Percentiles rank a stretch among this genome's conserved stretches.
Conservation (phyloP, 2,329 filamentous ascomycete species). For the Aspergillus sp. region DNA sequence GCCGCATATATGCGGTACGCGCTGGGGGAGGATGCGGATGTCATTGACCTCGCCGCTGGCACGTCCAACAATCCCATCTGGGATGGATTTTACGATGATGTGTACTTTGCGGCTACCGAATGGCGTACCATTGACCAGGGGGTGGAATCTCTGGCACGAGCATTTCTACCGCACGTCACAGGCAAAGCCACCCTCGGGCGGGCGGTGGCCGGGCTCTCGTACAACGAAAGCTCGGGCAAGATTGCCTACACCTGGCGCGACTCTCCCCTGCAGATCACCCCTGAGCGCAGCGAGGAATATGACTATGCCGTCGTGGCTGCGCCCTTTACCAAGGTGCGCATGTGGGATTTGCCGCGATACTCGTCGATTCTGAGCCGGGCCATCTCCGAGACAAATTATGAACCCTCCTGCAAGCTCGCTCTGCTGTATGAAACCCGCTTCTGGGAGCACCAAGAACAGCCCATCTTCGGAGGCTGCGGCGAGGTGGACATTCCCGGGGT, state of each 20-base stretch:
- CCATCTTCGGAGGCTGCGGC: conserved; percentile 61
- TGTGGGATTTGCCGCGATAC: conserved; percentile 61
- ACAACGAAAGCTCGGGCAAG: conserved; percentile 52
- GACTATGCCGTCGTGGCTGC: conserved; percentile 68
- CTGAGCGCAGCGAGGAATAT: conserved; percentile 53
- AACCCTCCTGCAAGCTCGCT: conserved; percentile 59
- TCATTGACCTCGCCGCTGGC: conserved; percentile 56
- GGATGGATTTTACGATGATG: conserved; percentile 55
- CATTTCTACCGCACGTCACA: conserved; percentile 64
- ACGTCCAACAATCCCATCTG: conserved; percentile 50
- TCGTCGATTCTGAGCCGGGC: conserved; percentile 53
- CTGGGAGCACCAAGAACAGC: conserved; percentile 56
- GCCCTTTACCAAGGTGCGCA: conserved; percentile 65
- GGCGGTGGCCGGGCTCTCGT: conserved; percentile 59
- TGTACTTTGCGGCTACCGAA: conserved; percentile 61
- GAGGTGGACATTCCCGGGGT: conserved; percentile 33
- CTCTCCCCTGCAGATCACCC: conserved; percentile 38
- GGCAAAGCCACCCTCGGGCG: conserved; percentile 59
- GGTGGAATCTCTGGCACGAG: conserved; percentile 59
- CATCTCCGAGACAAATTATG: conserved; percentile 53
- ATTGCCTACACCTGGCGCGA: conserved; percentile 61
- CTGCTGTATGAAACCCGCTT: conserved; percentile 68
- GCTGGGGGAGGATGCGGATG: conserved; percentile 56
- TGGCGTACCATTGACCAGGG: conserved; percentile 68
- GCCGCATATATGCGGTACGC: conserved; percentile 63